phyloP scores from a whole-genome alignment of 208 protist species.

The Willaertia magna region DNA sequence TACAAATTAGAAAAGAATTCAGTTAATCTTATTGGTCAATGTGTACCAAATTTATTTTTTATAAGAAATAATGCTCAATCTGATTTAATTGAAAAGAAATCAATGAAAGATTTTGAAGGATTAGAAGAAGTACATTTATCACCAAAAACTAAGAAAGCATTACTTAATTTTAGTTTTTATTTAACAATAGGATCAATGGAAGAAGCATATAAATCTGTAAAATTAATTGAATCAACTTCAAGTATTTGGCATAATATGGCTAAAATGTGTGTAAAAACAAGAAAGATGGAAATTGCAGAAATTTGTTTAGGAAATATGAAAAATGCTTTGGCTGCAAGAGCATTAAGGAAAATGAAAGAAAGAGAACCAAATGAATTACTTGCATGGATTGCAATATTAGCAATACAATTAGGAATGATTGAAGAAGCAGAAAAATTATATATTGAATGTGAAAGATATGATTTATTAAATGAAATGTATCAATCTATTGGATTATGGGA shows the following conservation, averaged over 20 bases:
- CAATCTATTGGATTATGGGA: conserved; percentile 80
- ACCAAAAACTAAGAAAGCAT: conserved; percentile 55
- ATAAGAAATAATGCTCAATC: conserved; percentile 34
- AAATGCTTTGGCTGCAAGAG: conserved; percentile 64
- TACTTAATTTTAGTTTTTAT: conserved; percentile 89
- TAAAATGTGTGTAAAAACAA: conserved; percentile 79
- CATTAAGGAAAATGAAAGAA: conserved; percentile 59
- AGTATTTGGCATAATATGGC: conserved; percentile 85
- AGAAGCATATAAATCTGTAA: conserved; percentile 86
- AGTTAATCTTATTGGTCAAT: conserved; percentile 67
- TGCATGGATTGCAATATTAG: conserved; percentile 74
- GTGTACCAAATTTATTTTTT: conserved; percentile 70
- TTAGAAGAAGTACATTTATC: conserved; percentile 49
- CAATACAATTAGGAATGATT: conserved; percentile 78
- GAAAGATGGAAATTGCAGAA: conserved; percentile 76
- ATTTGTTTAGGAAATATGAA: conserved; percentile 84
- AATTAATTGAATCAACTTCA: conserved; percentile 67
- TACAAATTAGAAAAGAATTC: conserved; percentile 55
- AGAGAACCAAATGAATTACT: conserved; percentile 59
- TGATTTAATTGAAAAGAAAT: conserved; percentile 24
- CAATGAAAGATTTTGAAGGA: conserved; percentile 74
- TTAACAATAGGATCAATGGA: conserved; percentile 90
- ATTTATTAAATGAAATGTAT: conserved; percentile 79
- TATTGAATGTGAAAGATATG: conserved; percentile 59
- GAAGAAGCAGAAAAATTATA: conserved; percentile 73